These are phyloP conservation scores for Rhazya stricta DNA, from an alignment of 257 asterid genomes.

Conservation along the genomic window DNA sequence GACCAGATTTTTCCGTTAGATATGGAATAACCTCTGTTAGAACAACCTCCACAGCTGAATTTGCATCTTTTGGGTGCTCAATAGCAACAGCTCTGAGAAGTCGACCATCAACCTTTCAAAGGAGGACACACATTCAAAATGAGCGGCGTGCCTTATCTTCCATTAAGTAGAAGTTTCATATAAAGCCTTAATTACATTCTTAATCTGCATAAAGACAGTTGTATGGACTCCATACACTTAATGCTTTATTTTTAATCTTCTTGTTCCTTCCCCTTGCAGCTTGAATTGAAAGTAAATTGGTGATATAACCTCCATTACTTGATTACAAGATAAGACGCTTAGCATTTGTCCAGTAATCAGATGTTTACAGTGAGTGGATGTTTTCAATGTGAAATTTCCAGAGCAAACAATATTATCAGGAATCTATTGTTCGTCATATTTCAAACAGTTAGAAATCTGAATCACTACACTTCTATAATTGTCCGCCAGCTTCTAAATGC, in stretches of 20 bases:
- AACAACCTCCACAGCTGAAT: slow-evolving; percentile 63
- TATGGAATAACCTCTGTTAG: slow-evolving; percentile 67
- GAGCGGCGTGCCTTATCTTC: background rate
- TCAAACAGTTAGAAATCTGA: background rate
- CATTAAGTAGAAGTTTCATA: background rate
- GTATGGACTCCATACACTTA: background rate
- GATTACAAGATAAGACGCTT: background rate
- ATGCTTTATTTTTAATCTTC: background rate
- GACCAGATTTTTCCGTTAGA: slow-evolving; percentile 31
- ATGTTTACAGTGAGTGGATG: background rate
- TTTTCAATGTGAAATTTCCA: background rate
- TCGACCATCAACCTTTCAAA: slow-evolving; percentile 64
- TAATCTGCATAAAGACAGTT: background rate
- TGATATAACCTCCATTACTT: background rate
- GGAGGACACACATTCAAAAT: background rate
- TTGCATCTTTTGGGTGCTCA: slow-evolving; percentile 65
- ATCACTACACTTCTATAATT: background rate
- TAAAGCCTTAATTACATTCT: background rate
- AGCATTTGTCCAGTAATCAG: background rate
- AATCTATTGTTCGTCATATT: too few relatives aligned
- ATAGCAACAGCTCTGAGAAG: slow-evolving; percentile 74
- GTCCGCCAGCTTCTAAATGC: background rate
- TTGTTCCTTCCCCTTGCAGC: too few relatives aligned
- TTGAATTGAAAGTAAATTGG: background rate
- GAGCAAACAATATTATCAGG: too few relatives aligned